These are phyloP conservation scores for Pseudogymnoascus sp. DNA, from an alignment of 2,329 filamentous ascomycete genomes.

Conservation along the genomic window DNA sequence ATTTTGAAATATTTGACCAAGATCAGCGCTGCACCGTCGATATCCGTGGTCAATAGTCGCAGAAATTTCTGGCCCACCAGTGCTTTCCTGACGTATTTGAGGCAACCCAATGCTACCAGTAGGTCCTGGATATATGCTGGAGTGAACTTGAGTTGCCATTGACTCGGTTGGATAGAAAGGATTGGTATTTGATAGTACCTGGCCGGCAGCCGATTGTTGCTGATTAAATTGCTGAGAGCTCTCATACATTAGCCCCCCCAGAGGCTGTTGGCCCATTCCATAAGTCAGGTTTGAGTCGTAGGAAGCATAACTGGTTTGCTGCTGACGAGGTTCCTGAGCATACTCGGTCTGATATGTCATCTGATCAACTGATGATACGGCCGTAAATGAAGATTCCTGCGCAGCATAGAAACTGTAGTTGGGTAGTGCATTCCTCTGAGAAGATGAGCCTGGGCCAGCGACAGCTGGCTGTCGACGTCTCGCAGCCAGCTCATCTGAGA, in stretches of 20 bases:
- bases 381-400: neutral
- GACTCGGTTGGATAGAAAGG: neutral
- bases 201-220: neutral
- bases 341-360: neutral
- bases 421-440: neutral
- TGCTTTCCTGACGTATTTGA: neutral
- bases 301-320: neutral
- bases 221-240: constrained; percentile 1
- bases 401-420: constrained; percentile 1
- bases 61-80: neutral
- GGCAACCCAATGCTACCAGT: neutral
- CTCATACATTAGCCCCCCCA: constrained; percentile 1
- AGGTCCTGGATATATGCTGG: neutral
- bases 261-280: neutral
- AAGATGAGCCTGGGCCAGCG: neutral
- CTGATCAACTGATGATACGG: constrained; percentile 6
- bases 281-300: neutral
- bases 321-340: neutral
- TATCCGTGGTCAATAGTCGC: neutral
- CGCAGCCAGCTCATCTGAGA: neutral
- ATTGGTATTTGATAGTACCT: neutral
- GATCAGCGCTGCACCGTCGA: neutral
- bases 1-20: constrained; percentile 52
- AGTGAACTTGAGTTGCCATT: neutral
- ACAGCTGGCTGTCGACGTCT: neutral